Evolutionary conservation across 805 yeast genomes (phyloP).

Genomic region (Saccharomycopsis malanga): DNA sequence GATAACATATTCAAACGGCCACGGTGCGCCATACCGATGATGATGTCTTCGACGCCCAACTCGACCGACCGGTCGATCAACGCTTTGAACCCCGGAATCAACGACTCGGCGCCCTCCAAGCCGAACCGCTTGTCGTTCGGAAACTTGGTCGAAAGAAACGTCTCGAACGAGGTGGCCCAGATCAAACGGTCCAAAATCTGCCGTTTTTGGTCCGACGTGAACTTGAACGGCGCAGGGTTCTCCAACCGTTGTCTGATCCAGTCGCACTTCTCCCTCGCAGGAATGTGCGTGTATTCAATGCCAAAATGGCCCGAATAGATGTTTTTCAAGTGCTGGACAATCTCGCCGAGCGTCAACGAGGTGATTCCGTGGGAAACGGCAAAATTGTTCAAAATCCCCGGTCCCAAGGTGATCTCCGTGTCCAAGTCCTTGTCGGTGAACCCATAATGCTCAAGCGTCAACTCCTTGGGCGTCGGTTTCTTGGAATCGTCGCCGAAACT

Average conservation of each 20-base stretch:
- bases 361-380: conserved; percentile 54
- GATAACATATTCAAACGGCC: conserved; percentile 97
- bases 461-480: conserved; percentile 65
- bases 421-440: conserved; percentile 82
- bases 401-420: conserved; percentile 83
- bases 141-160: conserved; percentile 88
- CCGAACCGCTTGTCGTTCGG: conserved; percentile 99
- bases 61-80: conserved; percentile 90
- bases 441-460: conserved; percentile 87
- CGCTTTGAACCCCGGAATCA: conserved; percentile 95
- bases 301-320: conserved; percentile 88
- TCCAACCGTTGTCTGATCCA: conserved; percentile 98
- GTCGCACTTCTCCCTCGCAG: conserved; percentile 91
- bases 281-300: conserved; percentile 93
- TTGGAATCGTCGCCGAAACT: conserved; percentile 64
- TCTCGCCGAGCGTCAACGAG: conserved; percentile 67
- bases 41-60: conserved; percentile 88
- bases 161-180: conserved; percentile 94
- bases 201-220: conserved; percentile 82
- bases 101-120: conserved; percentile 95
- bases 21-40: conserved; percentile 99
- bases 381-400: conserved; percentile 94
- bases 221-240: conserved; percentile 81
- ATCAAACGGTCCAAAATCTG: conserved; percentile 93
- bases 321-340: conserved; percentile 69